Evolutionary conservation across 2,329 filamentous ascomycete species (phyloP).

Genomic region (Pseudogymnoascus sp.): DNA sequence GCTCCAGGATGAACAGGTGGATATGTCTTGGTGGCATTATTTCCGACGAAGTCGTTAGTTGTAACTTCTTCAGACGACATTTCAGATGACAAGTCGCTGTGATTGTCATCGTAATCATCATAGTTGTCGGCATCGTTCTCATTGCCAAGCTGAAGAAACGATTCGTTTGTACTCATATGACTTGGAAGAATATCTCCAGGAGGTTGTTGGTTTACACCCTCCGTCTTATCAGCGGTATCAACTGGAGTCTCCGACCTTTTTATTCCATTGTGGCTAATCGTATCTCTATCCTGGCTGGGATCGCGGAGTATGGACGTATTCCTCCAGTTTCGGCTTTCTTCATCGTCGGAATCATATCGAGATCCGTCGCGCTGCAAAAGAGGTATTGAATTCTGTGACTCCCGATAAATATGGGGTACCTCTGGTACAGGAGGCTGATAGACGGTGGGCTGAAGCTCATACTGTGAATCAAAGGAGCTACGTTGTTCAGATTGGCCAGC

Average conservation of each 20-base stretch:
- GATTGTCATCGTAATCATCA: conserved; percentile 27
- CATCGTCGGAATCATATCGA: conserved; percentile 42
- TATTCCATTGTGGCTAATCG: conserved; percentile 21
- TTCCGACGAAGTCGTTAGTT: conserved; percentile 25
- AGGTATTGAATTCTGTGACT: conserved; percentile 71
- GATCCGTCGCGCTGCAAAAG: conserved; percentile 62
- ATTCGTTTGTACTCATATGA: conserved; percentile 28
- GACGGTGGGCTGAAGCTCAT: conserved; percentile 24
- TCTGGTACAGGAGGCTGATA: conserved; percentile 32
- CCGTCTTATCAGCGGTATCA: conserved; percentile 47
- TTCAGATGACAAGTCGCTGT: conserved; percentile 56
- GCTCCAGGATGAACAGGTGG: conserved; percentile 26
- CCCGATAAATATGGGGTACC: conserved; percentile 55
- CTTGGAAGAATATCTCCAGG: conserved; percentile 16
- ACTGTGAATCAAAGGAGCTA: neutral
- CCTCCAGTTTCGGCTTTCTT: conserved; percentile 43
- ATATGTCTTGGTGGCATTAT: conserved; percentile 27
- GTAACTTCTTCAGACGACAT: conserved; percentile 45
- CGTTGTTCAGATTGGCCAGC: conserved; percentile 18
- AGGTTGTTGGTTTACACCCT: conserved; percentile 35
- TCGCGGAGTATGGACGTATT: conserved; percentile 48
- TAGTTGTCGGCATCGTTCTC: conserved; percentile 16
- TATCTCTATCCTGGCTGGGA: conserved; percentile 34
- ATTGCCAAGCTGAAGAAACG: conserved; percentile 22
- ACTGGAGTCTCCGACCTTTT: conserved; percentile 40